Conservation (phyloP, 495 filamentous ascomycete species). For the Tuber indicum region DNA sequence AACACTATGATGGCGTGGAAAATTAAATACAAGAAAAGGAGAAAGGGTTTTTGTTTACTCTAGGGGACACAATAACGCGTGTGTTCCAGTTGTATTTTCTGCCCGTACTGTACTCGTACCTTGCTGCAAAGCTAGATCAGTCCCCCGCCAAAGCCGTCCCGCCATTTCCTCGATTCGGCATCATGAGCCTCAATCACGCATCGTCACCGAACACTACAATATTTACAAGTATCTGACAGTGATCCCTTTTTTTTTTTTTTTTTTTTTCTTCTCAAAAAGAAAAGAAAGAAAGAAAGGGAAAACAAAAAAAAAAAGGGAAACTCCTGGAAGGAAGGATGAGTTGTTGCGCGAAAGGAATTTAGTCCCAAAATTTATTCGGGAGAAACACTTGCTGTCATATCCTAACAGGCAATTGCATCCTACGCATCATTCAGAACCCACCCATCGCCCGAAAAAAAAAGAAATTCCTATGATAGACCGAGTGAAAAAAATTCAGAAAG, state of each 20-base stretch:
- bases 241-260: not conserved
- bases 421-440: not conserved
- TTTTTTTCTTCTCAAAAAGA: too few relatives aligned
- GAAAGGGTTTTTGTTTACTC: not conserved
- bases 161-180: not conserved
- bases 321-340: not conserved
- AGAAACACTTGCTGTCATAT: not conserved
- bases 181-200: slow-evolving; percentile 2
- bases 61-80: not conserved
- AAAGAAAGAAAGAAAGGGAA: too few relatives aligned
- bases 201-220: not conserved
- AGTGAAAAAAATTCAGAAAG: not conserved
- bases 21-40: not conserved
- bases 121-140: not conserved
- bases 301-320: not conserved
- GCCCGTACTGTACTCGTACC: not conserved
- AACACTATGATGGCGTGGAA: not conserved
- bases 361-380: not conserved
- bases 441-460: not conserved
- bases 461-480: not conserved
- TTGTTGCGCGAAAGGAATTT: not conserved
- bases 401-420: not conserved
- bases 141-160: not conserved
- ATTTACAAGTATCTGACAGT: not conserved
- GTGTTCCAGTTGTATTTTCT: not conserved